Base-by-base conservation (phyloP, 495 filamentous ascomycete species). In the Annulohypoxylon moriforme region DNA sequence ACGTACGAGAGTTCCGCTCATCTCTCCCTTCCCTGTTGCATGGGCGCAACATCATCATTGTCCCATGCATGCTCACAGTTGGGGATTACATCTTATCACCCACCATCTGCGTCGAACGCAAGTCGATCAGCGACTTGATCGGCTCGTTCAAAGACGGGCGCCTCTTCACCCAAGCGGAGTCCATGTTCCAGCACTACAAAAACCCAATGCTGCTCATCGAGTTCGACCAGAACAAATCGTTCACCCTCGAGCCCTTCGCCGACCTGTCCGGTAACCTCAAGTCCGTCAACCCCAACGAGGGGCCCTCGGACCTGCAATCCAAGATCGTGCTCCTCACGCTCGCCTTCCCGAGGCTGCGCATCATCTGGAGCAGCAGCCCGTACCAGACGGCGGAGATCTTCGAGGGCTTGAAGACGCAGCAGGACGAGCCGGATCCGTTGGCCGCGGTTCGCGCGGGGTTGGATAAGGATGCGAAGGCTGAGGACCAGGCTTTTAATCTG, bases 351-450 rank as follows among this genome's bases (percentile, higher is more conserved):
- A 86, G 88, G 7, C 85, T 99, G 27, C 90, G 91, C 59, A 90
- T 99, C 57, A 94, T 99, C 69, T 99, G 96, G 96, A 95, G 92
- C 8, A 92, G 89, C 0, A 93, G 89, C 16, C 95, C 96, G 0
- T 98, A 97, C 77, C 95, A 99, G 78, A 98, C 96, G 1, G 96
- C 96, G 4, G 94, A 97, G 81, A 98, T 99, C 68, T 98, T 98
- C 78, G 90, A 93, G 38, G 91, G 94, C 72, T 84, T 99, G 22
- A 99, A 99, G 82, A 92, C 93, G 72, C 89, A 92, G 64, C 89
- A 92, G 68, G 84, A 90, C 3, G 96, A 99, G 81, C 96, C 96
- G 1, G 93, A 99, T 77, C 96, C 96, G 13, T 85, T 97, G 22
- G 89, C 87, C 3, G 96, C 96, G 1, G 93, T 97, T 3, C 87